Percentiles rank a stretch among this genome's conserved stretches.
Conservation (phyloP, 2,329 filamentous ascomycete species). For the Aspergillus proliferans region DNA sequence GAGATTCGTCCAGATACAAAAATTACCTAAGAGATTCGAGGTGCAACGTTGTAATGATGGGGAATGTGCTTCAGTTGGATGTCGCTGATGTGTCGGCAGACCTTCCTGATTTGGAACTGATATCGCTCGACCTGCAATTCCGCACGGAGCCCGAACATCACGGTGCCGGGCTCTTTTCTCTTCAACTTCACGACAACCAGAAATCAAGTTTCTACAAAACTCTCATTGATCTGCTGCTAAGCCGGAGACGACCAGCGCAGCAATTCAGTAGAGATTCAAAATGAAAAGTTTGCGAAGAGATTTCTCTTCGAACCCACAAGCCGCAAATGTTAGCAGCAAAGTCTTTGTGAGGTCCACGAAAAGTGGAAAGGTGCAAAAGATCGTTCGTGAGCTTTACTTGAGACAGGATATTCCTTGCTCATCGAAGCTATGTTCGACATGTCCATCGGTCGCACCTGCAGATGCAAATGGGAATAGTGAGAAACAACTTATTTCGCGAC, state of each 20-base stretch:
- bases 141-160: conserved; percentile 12
- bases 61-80: not conserved
- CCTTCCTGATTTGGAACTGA: conserved; percentile 16
- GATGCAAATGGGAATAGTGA: conserved; percentile 73
- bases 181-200: conserved; percentile 14
- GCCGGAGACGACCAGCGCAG: conserved; percentile 6
- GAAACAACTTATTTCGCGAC: not conserved
- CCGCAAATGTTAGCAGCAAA: conserved; percentile 84
- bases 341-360: conserved; percentile 91
- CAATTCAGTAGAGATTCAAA: conserved; percentile 13
- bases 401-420: conserved; percentile 97
- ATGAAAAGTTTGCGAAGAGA: conserved; percentile 60
- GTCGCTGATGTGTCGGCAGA: conserved; percentile 11
- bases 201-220: not conserved
- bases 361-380: conserved; percentile 96
- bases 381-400: conserved; percentile 92
- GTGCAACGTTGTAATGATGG: not conserved
- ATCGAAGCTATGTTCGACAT: conserved; percentile 75
- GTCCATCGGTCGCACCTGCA: conserved; percentile 66
- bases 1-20: not conserved
- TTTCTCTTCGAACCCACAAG: conserved; percentile 47
- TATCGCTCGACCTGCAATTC: conserved; percentile 9
- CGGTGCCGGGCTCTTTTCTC: conserved; percentile 1
- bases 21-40: not conserved
- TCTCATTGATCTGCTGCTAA: not conserved